Evolutionary conservation across 331 rosid genomes (phyloP), one percentile per base, ranked within the genome.

Genomic region (Cucumis variabilis): DNA sequence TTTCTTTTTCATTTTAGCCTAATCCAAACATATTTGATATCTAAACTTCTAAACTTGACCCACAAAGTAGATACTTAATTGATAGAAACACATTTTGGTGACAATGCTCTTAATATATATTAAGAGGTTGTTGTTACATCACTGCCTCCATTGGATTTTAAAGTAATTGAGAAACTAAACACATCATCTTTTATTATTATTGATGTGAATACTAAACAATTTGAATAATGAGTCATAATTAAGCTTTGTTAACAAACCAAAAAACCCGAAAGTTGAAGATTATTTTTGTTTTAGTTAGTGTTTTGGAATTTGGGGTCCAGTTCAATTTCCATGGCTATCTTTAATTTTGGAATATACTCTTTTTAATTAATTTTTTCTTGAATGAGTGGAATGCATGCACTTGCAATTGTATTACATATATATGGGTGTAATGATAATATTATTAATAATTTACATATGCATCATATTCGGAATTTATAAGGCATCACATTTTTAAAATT

Each of bases 351-450:
- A 68, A 68, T 68, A 27, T 70, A 15, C 23, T 11, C 9, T 58
- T 15, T 4, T 58, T 2, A 37, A 37, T 24, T 33, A 33, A 33
- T 33, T 33, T 2, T 1, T 27, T 70, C 28, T 7, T 11, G 5
- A 70, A 70, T 70, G 76, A 72, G 53, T 19, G 80, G 25, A 73
- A 73, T 73, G 53, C 80, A 72, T 72, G 79, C 79, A 73, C 12
- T 73, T 73, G 16, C 15, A 30, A 44, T 33, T 33, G 37, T 5
- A 33, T 33, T 33, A 33, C 37, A 33, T 33, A 33, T 7, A 6
- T 41, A 41, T 41, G 46, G 46, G 5, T 41, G 79, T 19, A 33
- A 71, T 71, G n/a, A 28, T 71, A 16, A 30, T 71, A 69, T 5
- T 68, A 68, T 12, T 68, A 70, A 71, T 71, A 71, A 71, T 71